phyloP scores from a whole-genome alignment of 345 rosid species.

The Aquilaria yunnanensis region DNA sequence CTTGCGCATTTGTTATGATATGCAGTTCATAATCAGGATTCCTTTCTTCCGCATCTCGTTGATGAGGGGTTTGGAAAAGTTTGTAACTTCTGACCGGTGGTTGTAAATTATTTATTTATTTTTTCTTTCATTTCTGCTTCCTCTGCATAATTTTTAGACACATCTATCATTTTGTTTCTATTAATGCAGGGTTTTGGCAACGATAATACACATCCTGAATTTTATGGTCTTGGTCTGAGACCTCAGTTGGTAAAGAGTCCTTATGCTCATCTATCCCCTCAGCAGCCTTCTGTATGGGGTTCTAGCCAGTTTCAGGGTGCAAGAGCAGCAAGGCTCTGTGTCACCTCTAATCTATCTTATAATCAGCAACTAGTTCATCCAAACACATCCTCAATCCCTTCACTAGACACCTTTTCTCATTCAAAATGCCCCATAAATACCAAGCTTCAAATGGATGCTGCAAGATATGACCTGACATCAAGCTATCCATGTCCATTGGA shows the following conservation, averaged over 20 bases:
- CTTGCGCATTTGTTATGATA: conserved; percentile 29
- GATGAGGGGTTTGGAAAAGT: conserved; percentile 36
- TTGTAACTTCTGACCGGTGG: conserved; percentile 21
- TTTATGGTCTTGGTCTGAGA: conserved; percentile 28
- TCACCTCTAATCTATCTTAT: conserved; percentile 24
- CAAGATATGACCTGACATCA: conserved; percentile 25
- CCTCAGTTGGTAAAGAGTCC: conserved; percentile 27
- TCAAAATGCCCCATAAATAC: conserved; percentile 24
- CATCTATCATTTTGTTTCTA: conserved; percentile 2
- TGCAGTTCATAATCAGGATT: conserved; percentile 31
- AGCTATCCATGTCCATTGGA: conserved; percentile 18
- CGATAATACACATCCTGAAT: conserved; percentile 27
- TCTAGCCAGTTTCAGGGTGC: conserved; percentile 28
- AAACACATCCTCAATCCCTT: conserved; percentile 17
- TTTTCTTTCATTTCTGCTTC: background rate
- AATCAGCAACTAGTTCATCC: conserved; percentile 28
- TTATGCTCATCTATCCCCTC: conserved; percentile 20
- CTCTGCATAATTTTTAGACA: conserved; percentile 7
- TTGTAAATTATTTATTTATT: conserved; percentile 9
- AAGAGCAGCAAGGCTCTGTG: conserved; percentile 23
- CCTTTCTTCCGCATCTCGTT: conserved; percentile 24
- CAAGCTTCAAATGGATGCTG: conserved; percentile 26
- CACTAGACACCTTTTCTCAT: conserved; percentile 24
- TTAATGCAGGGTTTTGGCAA: conserved; percentile 27
- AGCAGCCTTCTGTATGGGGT: conserved; percentile 18